Percentiles rank a stretch among this genome's conserved stretches.
These are phyloP conservation scores for Clonostachys byssicola DNA, from an alignment of 2,329 filamentous ascomycete species.

Conservation along the genomic window DNA sequence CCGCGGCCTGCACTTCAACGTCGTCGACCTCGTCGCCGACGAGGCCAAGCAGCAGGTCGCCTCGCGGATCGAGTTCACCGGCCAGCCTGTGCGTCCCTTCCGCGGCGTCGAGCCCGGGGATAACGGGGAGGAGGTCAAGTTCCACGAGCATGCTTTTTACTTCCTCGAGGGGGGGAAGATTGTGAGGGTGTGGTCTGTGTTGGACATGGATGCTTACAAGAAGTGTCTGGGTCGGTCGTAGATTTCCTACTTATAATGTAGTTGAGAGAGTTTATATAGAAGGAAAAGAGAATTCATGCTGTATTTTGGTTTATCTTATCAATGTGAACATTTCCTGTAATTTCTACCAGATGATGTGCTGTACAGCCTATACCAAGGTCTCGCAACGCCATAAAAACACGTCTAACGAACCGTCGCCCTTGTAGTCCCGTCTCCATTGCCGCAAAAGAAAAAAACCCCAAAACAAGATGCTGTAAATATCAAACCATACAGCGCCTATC, in stretches of 20 bases:
- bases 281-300: neutral
- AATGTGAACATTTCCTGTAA: too few relatives aligned
- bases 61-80: conserved; percentile 19
- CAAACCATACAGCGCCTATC: too few relatives aligned
- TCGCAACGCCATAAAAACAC: too few relatives aligned
- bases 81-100: conserved; percentile 17
- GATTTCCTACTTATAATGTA: neutral
- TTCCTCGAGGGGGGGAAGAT: conserved; percentile 23
- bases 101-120: conserved; percentile 13
- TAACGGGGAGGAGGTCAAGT: conserved; percentile 17
- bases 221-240: neutral
- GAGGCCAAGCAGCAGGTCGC: conserved; percentile 21
- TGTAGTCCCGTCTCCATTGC: too few relatives aligned
- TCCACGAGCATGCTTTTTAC: conserved; percentile 27
- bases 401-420: too few relatives aligned
- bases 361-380: too few relatives aligned
- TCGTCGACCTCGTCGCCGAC: conserved; percentile 21
- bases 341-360: too few relatives aligned
- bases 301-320: neutral
- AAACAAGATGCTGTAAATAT: too few relatives aligned
- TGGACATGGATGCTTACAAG: conserved; percentile 18
- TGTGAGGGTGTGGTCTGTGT: conserved; percentile 22
- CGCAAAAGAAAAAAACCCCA: too few relatives aligned
- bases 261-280: too few relatives aligned
- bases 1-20: conserved; percentile 14